Percentiles rank a stretch among this genome's conserved stretches.
These are phyloP conservation scores for Penicillium riverlandense DNA, from an alignment of 495 filamentous ascomycete genomes.

Conservation along the genomic window DNA sequence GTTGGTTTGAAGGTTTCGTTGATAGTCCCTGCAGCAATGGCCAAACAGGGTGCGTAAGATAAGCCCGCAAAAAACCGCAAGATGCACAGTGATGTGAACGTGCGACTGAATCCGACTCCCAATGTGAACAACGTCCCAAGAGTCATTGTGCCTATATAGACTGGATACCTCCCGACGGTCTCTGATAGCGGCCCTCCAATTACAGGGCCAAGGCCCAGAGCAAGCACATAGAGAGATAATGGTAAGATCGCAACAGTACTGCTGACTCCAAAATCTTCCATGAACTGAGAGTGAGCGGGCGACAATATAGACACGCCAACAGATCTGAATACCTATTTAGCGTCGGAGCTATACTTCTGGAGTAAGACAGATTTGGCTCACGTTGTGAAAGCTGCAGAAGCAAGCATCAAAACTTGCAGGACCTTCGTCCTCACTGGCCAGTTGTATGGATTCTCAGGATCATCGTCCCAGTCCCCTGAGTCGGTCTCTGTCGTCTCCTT, in stretches of 20 bases:
- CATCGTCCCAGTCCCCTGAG: too few species aligned
- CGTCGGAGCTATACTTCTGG: too few species aligned
- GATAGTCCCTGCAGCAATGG: slow-evolving; percentile 38
- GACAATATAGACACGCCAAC: slow-evolving; percentile 48
- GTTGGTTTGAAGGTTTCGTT: slow-evolving; percentile 33
- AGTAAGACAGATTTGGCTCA: too few species aligned
- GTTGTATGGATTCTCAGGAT: too few species aligned
- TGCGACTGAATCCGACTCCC: slow-evolving; percentile 46
- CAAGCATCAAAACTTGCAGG: too few species aligned
- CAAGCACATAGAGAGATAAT: slow-evolving; percentile 49
- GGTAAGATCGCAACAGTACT: slow-evolving; percentile 47
- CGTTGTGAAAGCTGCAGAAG: too few species aligned
- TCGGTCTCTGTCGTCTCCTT: too few species aligned
- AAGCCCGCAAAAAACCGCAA: slow-evolving; percentile 37
- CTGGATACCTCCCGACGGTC: slow-evolving; percentile 46
- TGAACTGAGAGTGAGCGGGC: slow-evolving; percentile 34
- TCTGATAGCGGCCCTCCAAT: slow-evolving; percentile 55
- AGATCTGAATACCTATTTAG: slow-evolving; percentile 24
- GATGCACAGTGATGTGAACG: too few species aligned
- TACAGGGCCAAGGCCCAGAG: slow-evolving; percentile 52
- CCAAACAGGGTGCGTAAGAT: slow-evolving; percentile 26
- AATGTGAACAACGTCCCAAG: slow-evolving; percentile 55
- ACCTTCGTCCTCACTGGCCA: too few species aligned
- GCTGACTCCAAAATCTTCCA: slow-evolving; percentile 37
- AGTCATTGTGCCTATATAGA: slow-evolving; percentile 46